Percentiles rank a stretch among this genome's conserved stretches.
These are phyloP conservation scores for Erythrophleum fordii DNA, from an alignment of 306 rosid species.

Conservation along the genomic window DNA sequence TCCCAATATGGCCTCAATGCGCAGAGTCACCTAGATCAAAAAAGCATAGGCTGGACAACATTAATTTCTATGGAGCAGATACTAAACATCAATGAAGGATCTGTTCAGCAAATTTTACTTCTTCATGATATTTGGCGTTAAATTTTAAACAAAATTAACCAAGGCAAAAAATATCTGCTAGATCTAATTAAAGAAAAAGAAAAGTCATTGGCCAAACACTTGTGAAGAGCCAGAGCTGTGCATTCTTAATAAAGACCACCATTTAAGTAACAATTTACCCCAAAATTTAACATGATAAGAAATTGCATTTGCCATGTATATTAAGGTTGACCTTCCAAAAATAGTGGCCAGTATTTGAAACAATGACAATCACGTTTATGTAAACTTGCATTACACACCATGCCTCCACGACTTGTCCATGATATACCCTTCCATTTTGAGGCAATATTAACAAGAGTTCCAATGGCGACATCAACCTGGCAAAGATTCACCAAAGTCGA, in stretches of 20 bases:
- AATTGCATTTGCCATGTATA: constrained; percentile 3
- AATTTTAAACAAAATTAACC: constrained; percentile 22
- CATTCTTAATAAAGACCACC: constrained; percentile 22
- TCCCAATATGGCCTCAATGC: constrained; percentile 72
- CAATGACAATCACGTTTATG: constrained; percentile 19
- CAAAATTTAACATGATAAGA: background rate
- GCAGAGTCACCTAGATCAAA: constrained; percentile 64
- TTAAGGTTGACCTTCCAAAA: constrained; percentile 7
- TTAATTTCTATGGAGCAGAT: background rate
- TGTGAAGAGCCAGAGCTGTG: background rate
- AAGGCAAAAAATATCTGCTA: background rate
- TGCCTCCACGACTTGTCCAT: constrained; percentile 90
- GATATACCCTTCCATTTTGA: constrained; percentile 71
- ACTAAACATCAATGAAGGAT: constrained; percentile 1
- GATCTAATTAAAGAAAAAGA: background rate
- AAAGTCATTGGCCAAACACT: background rate
- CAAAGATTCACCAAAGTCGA: constrained; percentile 14
- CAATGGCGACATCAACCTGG: constrained; percentile 65
- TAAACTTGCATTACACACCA: constrained; percentile 54
- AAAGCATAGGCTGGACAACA: background rate
- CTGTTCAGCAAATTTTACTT: constrained; percentile 5
- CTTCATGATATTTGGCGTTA: constrained; percentile 23
- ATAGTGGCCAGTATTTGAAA: constrained; percentile 9
- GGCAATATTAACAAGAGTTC: constrained; percentile 51
- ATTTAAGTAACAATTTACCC: constrained; percentile 1